Percentiles rank a stretch among this genome's conserved stretches.
phyloP scores from a whole-genome alignment of 768 basidiomycete species.

The Sutorius australiensis region DNA sequence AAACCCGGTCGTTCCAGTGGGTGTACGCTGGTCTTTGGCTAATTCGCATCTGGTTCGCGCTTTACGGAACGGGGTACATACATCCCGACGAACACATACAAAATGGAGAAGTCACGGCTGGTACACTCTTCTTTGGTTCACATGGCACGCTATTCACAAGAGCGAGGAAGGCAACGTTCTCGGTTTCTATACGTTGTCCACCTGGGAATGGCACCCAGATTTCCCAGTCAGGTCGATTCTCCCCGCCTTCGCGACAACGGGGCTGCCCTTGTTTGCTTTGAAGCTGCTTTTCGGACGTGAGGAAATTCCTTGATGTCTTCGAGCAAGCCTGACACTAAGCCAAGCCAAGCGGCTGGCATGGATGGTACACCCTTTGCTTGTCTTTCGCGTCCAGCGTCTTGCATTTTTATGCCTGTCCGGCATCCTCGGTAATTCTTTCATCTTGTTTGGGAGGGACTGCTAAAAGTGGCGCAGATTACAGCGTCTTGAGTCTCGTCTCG shows the following conservation, averaged over 20 bases:
- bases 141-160: slow-evolving; percentile 4
- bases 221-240: slow-evolving; percentile 36
- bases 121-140: slow-evolving; percentile 17
- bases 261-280: slow-evolving; percentile 27
- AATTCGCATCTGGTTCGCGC: slow-evolving; percentile 28
- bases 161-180: slow-evolving; percentile 27
- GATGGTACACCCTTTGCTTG: slow-evolving; percentile 6
- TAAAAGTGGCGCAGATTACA: slow-evolving; percentile 23
- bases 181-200: slow-evolving; percentile 24
- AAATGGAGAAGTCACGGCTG: slow-evolving; percentile 38
- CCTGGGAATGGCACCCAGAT: slow-evolving; percentile 39
- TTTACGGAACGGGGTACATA: slow-evolving; percentile 36
- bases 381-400: slow-evolving; percentile 32
- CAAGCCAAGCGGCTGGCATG: slow-evolving; percentile 10
- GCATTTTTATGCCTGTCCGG: slow-evolving; percentile 31
- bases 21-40: slow-evolving; percentile 26
- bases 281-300: slow-evolving; percentile 21
- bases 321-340: slow-evolving; percentile 3
- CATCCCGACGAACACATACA: slow-evolving; percentile 43
- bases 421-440: slow-evolving; percentile 28
- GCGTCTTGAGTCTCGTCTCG: slow-evolving; percentile 21
- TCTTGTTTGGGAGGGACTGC: not conserved
- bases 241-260: slow-evolving; percentile 32
- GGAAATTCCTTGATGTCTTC: slow-evolving; percentile 2
- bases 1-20: slow-evolving; percentile 13